Conservation (phyloP, 352 stramenopile species). For the Globisporangium mamillatum region DNA sequence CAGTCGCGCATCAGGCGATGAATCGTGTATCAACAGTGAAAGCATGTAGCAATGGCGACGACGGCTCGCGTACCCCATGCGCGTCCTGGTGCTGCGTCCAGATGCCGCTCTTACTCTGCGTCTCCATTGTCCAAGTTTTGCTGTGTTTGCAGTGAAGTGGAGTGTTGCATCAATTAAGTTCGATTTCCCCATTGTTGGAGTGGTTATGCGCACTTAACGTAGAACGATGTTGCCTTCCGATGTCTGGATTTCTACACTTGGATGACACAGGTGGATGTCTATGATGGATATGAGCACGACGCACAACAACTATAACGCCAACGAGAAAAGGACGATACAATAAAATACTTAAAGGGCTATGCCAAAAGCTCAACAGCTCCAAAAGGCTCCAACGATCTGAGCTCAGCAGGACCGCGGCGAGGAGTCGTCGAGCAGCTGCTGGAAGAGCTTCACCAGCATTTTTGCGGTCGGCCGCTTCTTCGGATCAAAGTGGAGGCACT, state of each 20-base stretch:
- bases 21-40: not conserved
- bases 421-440: constrained; percentile 37
- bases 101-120: constrained; percentile 45
- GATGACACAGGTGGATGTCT: too few species aligned
- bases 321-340: not conserved
- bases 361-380: not conserved
- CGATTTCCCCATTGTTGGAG: not conserved
- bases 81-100: constrained; percentile 75
- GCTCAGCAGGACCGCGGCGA: constrained; percentile 5
- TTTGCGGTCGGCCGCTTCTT: constrained; percentile 54
- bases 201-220: too few species aligned
- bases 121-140: constrained; percentile 16
- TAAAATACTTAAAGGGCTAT: not conserved
- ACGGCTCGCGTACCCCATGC: constrained; percentile 36
- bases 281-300: not conserved
- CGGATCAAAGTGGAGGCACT: constrained; percentile 59
- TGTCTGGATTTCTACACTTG: too few species aligned
- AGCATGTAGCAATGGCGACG: not conserved
- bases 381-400: not conserved
- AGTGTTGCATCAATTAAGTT: not conserved
- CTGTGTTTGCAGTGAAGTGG: not conserved
- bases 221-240: too few species aligned
- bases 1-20: not conserved
- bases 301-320: not conserved
- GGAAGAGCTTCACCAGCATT: constrained; percentile 47